Base-by-base conservation (phyloP, 176 grass and related monocot species). In the Tillandsia fasciculata region DNA sequence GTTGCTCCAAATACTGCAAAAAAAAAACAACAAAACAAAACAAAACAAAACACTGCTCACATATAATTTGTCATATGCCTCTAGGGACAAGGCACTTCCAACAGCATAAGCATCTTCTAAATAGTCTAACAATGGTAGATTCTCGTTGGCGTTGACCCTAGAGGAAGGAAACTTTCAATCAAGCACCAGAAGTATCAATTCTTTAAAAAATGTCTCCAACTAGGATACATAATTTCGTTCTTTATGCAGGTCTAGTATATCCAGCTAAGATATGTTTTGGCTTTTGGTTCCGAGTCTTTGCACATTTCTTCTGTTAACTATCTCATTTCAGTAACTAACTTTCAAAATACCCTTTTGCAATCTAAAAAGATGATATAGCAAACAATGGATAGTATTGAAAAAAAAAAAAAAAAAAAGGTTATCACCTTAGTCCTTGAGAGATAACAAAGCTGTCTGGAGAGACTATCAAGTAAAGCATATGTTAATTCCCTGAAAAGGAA, bases 1-100 rank as follows among this genome's bases (percentile, higher is more conserved):
- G 61, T 70, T 91, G 92, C 64, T 91, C 86, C 63, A 91, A 78
- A 74, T 87, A 96, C 92, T 96, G 82, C 49, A 85, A 68, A 51
- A 68, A 20, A 33, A 17, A 64, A 12, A 75, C 2, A 29, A 42
- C 7, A 42, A 7, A 42, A 42, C 33, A 42, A 42, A 33, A 42
- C 3, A 5, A 42, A 42, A 42, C 54, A 59, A 59, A 59, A 59
- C 3, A 59, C 3, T 11, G 29, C 48, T 47, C 65, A 48, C 8
- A 59, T 59, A 8, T 59, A 17, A 59, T 20, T 17, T 59, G 8
- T 59, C 17, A 59, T 9, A 59, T 15, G 20, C 8, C n/a, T 18
- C 20, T 17, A 59, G 20, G 54, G 54, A 59, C 20, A 22, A 1
- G 11, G 52, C 70, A 72, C 28, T 47, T 2, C 13, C 52, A 70